A percentile compares a stretch with the other conserved stretches of the same genome.
Evolutionary conservation across 208 protist genomes (phyloP).

Genomic region (Phytomonas francai): DNA sequence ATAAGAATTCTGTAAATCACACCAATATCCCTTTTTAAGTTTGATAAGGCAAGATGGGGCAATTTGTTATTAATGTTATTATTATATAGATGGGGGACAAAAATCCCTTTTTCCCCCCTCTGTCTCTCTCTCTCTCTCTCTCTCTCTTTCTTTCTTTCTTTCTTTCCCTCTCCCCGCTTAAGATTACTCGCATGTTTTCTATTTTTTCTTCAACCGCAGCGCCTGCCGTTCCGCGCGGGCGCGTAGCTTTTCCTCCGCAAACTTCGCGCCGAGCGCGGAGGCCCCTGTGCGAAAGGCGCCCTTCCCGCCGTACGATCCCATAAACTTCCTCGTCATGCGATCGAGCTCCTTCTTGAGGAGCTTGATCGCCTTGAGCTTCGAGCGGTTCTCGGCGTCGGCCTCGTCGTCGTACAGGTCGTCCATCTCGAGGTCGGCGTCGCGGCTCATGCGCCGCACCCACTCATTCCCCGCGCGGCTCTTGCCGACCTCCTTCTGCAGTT

Average conservation of each 20-base stretch:
- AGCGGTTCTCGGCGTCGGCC: slow-evolving; percentile 52
- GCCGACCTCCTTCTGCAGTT: slow-evolving; percentile 77
- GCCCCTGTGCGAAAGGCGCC: slow-evolving; percentile 77
- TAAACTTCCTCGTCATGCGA: slow-evolving; percentile 58
- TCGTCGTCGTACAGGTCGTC: slow-evolving; percentile 80
- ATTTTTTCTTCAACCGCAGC: slow-evolving; percentile 12
- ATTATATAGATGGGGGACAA: not conserved
- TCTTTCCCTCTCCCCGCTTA: slow-evolving; percentile 7
- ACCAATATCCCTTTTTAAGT: not conserved
- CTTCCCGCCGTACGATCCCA: slow-evolving; percentile 61
- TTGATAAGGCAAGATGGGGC: not conserved
- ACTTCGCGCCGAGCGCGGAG: slow-evolving; percentile 55
- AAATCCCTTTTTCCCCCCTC: not conserved
- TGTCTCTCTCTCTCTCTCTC: slow-evolving; percentile 2
- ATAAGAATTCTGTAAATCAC: too few relatives aligned
- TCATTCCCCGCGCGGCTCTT: slow-evolving; percentile 59
- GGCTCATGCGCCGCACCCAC: slow-evolving; percentile 72
- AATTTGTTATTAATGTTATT: slow-evolving; percentile 6
- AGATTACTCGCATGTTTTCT: slow-evolving; percentile 9
- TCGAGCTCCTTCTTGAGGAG: slow-evolving; percentile 53
- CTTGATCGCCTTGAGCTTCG: slow-evolving; percentile 75
- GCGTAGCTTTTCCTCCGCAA: slow-evolving; percentile 61
- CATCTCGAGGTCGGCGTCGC: slow-evolving; percentile 66
- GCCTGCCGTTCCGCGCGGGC: slow-evolving; percentile 61
- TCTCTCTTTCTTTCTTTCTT: slow-evolving; percentile 2